Percentiles rank a stretch among this genome's conserved stretches.
Conservation (phyloP, 805 yeast genomes). For the Candida lessepsii region DNA sequence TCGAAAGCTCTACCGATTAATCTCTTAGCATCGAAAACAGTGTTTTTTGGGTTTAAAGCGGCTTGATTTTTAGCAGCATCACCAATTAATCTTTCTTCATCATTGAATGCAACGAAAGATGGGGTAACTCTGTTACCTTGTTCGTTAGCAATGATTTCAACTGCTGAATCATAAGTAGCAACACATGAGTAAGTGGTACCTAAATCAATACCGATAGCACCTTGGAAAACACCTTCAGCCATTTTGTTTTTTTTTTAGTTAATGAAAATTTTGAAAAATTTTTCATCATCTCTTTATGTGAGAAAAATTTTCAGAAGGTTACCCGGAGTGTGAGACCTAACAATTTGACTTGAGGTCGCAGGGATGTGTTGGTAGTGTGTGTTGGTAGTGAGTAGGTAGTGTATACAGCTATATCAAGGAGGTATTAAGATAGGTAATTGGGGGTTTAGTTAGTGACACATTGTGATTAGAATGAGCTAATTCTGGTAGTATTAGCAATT, state of each 20-base stretch:
- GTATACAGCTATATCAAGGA: too few relatives aligned
- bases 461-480: too few relatives aligned
- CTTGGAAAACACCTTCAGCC: slow-evolving; percentile 99
- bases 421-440: too few relatives aligned
- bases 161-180: slow-evolving; percentile 50
- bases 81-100: slow-evolving; percentile 51
- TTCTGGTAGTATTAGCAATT: too few relatives aligned
- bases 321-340: too few relatives aligned
- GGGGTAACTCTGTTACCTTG: slow-evolving; percentile 55
- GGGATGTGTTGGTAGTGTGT: too few relatives aligned
- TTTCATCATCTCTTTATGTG: slow-evolving; percentile 7
- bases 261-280: slow-evolving; percentile 12
- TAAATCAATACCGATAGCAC: slow-evolving; percentile 62
- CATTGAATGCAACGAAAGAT: slow-evolving; percentile 49
- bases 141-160: slow-evolving; percentile 50
- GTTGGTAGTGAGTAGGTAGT: too few relatives aligned
- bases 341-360: too few relatives aligned
- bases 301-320: slow-evolving; percentile 10
- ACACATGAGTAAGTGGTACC: slow-evolving; percentile 54
- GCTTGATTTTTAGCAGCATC: slow-evolving; percentile 53
- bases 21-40: slow-evolving; percentile 51
- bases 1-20: slow-evolving; percentile 60
- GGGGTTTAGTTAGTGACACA: too few relatives aligned
- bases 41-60: slow-evolving; percentile 50
- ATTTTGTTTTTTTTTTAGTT: slow-evolving; percentile 37